Conservation (phyloP, 805 yeast genomes). For the Candida michaelii region DNA sequence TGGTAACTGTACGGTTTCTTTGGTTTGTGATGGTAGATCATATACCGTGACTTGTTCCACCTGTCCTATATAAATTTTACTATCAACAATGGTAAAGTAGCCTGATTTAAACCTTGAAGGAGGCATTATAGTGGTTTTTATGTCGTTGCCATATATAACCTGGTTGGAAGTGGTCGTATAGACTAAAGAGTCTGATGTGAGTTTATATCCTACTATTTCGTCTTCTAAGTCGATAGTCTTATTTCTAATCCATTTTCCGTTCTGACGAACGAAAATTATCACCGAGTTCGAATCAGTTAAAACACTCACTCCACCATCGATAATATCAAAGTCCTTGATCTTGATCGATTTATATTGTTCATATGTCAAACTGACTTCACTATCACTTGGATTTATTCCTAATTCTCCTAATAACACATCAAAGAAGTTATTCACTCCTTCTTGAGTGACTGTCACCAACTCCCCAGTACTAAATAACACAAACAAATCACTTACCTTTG, state of each 20-base stretch:
- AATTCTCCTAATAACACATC: conserved; percentile 24
- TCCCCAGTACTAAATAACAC: conserved; percentile 41
- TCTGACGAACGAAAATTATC: neutral
- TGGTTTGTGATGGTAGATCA: neutral
- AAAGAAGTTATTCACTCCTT: conserved; percentile 22
- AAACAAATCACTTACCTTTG: conserved; percentile 31
- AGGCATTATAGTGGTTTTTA: neutral
- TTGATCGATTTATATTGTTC: conserved; percentile 23
- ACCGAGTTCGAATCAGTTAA: conserved; percentile 2
- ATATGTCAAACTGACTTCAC: conserved; percentile 19
- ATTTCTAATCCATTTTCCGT: neutral
- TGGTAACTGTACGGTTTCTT: neutral
- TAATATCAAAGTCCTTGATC: conserved; percentile 28
- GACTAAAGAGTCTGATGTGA: neutral
- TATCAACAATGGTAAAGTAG: neutral
- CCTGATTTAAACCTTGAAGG: conserved; percentile 11
- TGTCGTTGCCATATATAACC: neutral
- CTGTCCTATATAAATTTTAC: neutral
- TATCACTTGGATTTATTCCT: conserved; percentile 15
- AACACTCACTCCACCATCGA: neutral
- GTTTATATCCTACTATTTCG: neutral
- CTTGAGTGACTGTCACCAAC: conserved; percentile 26
- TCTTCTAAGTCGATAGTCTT: neutral
- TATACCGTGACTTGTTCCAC: neutral
- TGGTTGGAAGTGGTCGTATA: conserved; percentile 1